Evolutionary conservation across 2,329 filamentous ascomycete species (phyloP).

Genomic region (Ceratocystiopsis sp.): DNA sequence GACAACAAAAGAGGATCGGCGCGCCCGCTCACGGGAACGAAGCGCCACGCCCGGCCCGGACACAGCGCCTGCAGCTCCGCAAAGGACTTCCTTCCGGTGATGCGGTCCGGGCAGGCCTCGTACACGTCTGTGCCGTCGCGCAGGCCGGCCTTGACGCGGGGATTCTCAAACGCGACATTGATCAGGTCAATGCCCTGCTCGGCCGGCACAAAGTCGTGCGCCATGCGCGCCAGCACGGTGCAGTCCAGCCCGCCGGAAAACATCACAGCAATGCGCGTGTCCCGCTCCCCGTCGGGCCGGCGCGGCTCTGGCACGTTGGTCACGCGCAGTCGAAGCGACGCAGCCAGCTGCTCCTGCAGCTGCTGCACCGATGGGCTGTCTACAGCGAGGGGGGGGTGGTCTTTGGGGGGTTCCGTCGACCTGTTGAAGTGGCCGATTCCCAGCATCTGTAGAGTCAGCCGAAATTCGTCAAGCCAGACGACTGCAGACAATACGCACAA

Average conservation of each 20-base stretch:
- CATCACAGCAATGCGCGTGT: conserved; percentile 54
- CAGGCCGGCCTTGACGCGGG: conserved; percentile 46
- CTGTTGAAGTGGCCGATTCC: conserved; percentile 32
- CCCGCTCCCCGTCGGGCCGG: conserved; percentile 8
- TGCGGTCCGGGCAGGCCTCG: conserved; percentile 76
- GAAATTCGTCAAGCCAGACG: conserved; percentile 22
- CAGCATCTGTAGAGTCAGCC: no score
- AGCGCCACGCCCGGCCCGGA: conserved; percentile 59
- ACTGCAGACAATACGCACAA: conserved; percentile 24
- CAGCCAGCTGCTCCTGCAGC: conserved; percentile 36
- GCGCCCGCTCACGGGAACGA: conserved; percentile 45
- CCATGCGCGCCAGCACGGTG: conserved; percentile 65
- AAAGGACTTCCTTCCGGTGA: conserved; percentile 68
- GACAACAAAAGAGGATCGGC: background rate
- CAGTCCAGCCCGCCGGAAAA: conserved; percentile 95
- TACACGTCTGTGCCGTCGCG: conserved; percentile 31
- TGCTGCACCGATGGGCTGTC: conserved; percentile 33
- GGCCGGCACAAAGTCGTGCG: conserved; percentile 55
- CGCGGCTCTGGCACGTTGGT: conserved; percentile 43
- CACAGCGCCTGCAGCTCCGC: conserved; percentile 56
- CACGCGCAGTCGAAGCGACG: conserved; percentile 48
- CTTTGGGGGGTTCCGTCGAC: conserved; percentile 17
- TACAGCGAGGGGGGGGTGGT: conserved; percentile 14
- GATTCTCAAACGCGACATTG: conserved; percentile 96
- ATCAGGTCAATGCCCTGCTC: conserved; percentile 66